A percentile compares a stretch with the other conserved stretches of the same genome.
phyloP scores from a whole-genome alignment of 139 green algal species.

The Volvox reticuliferus region DNA sequence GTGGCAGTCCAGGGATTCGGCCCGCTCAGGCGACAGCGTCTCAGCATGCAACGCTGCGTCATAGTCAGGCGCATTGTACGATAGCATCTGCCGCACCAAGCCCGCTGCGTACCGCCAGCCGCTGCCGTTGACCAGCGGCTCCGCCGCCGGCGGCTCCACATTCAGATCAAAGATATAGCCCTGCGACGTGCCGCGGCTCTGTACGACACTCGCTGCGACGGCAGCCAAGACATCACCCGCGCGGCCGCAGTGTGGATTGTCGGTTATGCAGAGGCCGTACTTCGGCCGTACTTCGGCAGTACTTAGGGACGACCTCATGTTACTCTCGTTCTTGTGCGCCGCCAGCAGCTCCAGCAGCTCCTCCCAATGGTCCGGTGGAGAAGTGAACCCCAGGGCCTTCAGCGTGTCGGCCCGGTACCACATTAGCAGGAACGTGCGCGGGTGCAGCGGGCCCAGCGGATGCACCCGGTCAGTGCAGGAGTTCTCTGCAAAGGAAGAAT shows the following conservation, averaged over 20 bases:
- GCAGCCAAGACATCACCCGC: conserved; percentile 9
- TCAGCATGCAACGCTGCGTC: background rate
- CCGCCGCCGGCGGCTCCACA: background rate
- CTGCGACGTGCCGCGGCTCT: background rate
- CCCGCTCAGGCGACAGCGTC: background rate
- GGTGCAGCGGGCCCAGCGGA: conserved; percentile 1
- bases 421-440: conserved; percentile 26
- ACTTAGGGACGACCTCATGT: background rate
- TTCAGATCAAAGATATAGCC: conserved; percentile 26
- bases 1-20: background rate
- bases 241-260: background rate
- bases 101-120: conserved; percentile 3
- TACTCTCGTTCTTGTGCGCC: background rate
- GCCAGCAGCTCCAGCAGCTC: background rate
- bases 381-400: background rate
- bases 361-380: background rate
- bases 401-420: conserved; percentile 20
- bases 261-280: conserved; percentile 36
- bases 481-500: background rate
- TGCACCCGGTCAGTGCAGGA: background rate
- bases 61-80: conserved; percentile 24
- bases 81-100: background rate
- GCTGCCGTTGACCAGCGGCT: conserved; percentile 25
- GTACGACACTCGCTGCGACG: background rate
- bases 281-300: background rate